Conservation (phyloP, 495 filamentous ascomycete genomes). For the Amorphotheca resinae region DNA sequence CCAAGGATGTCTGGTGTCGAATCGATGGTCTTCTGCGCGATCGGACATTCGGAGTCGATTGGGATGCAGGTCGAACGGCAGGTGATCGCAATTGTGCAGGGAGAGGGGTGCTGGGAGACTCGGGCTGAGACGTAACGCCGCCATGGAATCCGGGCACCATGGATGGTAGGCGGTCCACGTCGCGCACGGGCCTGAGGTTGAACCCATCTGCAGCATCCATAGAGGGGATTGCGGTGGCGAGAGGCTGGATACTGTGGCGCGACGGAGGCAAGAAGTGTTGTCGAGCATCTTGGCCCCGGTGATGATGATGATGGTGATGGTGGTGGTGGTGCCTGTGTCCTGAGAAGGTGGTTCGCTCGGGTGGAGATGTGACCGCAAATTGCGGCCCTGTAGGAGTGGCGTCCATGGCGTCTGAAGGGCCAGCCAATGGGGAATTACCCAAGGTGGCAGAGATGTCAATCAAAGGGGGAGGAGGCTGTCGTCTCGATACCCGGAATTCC, state of each 20-base stretch:
- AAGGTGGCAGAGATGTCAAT: constrained; percentile 55
- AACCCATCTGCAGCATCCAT: constrained; percentile 70
- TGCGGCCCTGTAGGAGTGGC: constrained; percentile 51
- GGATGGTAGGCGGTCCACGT: constrained; percentile 73
- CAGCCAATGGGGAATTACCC: constrained; percentile 10
- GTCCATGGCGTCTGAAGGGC: constrained; percentile 25
- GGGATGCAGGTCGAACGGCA: constrained; percentile 38
- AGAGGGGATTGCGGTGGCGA: constrained; percentile 54
- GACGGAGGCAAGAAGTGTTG: constrained; percentile 37
- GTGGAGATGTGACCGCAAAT: constrained; percentile 59
- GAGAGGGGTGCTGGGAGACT: constrained; percentile 84
- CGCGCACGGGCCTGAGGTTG: constrained; percentile 66
- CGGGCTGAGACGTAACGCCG: constrained; percentile 72
- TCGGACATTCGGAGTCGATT: constrained; percentile 30
- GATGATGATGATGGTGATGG: constrained; percentile 45
- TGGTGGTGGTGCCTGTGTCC: constrained; percentile 39
- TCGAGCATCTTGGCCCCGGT: constrained; percentile 47
- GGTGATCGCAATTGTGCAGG: constrained; percentile 40
- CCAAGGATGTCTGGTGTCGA: constrained; percentile 75
- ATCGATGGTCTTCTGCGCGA: constrained; percentile 59
- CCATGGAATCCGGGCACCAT: constrained; percentile 65
- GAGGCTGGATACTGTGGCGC: constrained; percentile 48
- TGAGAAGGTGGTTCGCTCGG: constrained; percentile 56
- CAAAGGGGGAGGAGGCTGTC: constrained; percentile 56
- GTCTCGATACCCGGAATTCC: constrained; percentile 40